Evolutionary conservation across 176 grass and related monocot genomes (phyloP).

Genomic region (Pharus latifolius): DNA sequence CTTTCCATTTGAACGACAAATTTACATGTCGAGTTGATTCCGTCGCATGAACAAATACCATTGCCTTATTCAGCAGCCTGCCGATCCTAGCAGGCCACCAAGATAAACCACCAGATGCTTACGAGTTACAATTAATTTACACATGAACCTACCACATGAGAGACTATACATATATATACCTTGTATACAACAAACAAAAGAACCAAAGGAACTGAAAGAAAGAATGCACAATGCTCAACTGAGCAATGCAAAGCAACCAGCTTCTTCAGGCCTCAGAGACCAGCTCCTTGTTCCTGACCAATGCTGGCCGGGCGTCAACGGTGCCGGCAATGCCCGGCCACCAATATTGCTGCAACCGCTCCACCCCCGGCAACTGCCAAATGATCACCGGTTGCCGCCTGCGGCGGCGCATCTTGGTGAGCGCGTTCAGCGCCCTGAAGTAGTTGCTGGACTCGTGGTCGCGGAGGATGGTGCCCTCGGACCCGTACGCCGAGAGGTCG

Average conservation of each 20-base stretch:
- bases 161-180: constrained; percentile 16
- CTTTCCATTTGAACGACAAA: background rate
- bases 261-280: constrained; percentile 32
- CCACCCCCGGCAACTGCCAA: constrained; percentile 39
- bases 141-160: constrained; percentile 27
- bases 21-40: constrained; percentile 16
- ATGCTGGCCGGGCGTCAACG: constrained; percentile 9
- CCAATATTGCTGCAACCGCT: constrained; percentile 62
- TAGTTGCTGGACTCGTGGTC: constrained; percentile 98
- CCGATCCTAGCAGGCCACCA: constrained; percentile 12
- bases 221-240: constrained; percentile 20
- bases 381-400: constrained; percentile 37
- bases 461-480: constrained; percentile 75
- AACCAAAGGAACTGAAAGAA: constrained; percentile 14
- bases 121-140: no score
- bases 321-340: constrained; percentile 52
- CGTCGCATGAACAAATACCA: background rate
- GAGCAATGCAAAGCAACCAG: background rate
- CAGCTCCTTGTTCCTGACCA: constrained; percentile 40
- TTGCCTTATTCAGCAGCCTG: constrained; percentile 24
- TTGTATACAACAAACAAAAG: constrained; percentile 15
- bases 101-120: constrained; percentile 7
- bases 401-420: constrained; percentile 28
- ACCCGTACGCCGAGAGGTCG: constrained; percentile 70
- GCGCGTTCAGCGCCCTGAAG: constrained; percentile 54